Evolutionary conservation across 2,329 filamentous ascomycete genomes (phyloP).

Genomic region (Talaromyces verruculosus): DNA sequence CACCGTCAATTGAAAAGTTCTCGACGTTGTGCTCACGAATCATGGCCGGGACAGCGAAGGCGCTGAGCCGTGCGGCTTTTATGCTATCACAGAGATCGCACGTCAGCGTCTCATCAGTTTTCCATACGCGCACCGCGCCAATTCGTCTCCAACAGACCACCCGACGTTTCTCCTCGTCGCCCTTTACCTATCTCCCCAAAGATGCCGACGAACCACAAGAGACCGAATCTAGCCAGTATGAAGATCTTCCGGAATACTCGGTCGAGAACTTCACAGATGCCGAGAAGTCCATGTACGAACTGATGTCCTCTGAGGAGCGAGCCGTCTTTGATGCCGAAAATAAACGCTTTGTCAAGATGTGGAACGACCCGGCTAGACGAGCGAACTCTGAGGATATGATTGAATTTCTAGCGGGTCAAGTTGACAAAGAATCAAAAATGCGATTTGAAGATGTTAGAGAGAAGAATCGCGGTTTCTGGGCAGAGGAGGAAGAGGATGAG

Average conservation of each 20-base stretch:
- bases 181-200: slow-evolving; percentile 35
- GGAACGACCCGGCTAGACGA: slow-evolving; percentile 37
- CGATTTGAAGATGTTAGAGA: slow-evolving; percentile 31
- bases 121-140: slow-evolving; percentile 22
- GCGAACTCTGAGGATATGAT: slow-evolving; percentile 33
- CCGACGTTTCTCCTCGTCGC: slow-evolving; percentile 39
- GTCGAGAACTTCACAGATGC: slow-evolving; percentile 35
- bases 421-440: slow-evolving; percentile 35
- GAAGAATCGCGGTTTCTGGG: slow-evolving; percentile 42
- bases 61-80: slow-evolving; percentile 39
- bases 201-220: slow-evolving; percentile 31
- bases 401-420: slow-evolving; percentile 32
- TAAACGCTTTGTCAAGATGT: slow-evolving; percentile 38
- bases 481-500: slow-evolving; percentile 48
- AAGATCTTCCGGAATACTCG: slow-evolving; percentile 38
- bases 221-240: slow-evolving; percentile 31
- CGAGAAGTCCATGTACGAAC: slow-evolving; percentile 41
- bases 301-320: slow-evolving; percentile 40
- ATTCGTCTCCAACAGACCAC: slow-evolving; percentile 21
- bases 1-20: not conserved
- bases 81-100: slow-evolving; percentile 35
- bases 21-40: not conserved
- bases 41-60: slow-evolving; percentile 43
- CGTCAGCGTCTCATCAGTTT: slow-evolving; percentile 21
- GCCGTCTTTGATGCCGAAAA: slow-evolving; percentile 39